Evolutionary conservation across 805 yeast genomes (phyloP).

Genomic region (Candida tallmaniae): DNA sequence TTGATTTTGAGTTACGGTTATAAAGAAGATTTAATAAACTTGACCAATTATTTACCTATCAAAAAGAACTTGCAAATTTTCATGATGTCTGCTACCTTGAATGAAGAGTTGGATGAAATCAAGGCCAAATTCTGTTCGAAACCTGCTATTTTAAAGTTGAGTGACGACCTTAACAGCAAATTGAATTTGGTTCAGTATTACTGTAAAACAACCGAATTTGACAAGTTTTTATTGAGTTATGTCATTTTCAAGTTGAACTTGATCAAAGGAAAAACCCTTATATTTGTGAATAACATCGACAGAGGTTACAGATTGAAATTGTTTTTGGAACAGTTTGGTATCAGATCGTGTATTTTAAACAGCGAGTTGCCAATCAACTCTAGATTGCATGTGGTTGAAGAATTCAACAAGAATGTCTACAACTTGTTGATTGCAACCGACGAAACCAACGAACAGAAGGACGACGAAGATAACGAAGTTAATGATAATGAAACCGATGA

Average conservation of each 20-base stretch:
- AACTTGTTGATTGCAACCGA: constrained; percentile 91
- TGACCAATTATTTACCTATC: constrained; percentile 62
- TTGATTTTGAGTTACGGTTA: constrained; percentile 86
- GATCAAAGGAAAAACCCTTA: constrained; percentile 84
- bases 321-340: constrained; percentile 92
- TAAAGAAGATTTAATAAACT: constrained; percentile 70
- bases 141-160: constrained; percentile 77
- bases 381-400: constrained; percentile 90
- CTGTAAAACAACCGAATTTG: constrained; percentile 82
- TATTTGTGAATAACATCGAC: constrained; percentile 91
- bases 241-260: constrained; percentile 86
- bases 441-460: constrained; percentile 62
- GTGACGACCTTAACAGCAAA: constrained; percentile 56
- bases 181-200: constrained; percentile 73
- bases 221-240: constrained; percentile 84
- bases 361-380: constrained; percentile 92
- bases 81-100: constrained; percentile 93
- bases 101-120: constrained; percentile 75
- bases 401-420: constrained; percentile 87
- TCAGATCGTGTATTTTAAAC: constrained; percentile 81
- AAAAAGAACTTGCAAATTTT: constrained; percentile 80
- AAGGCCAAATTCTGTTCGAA: constrained; percentile 74
- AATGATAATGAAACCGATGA: constrained; percentile 19
- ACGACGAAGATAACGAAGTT: constrained; percentile 46
- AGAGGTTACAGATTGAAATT: constrained; percentile 90